A percentile compares a stretch with the other conserved stretches of the same genome.
Evolutionary conservation across 169 alveolate species (phyloP).

Genomic region (Plasmodium falciparum): DNA sequence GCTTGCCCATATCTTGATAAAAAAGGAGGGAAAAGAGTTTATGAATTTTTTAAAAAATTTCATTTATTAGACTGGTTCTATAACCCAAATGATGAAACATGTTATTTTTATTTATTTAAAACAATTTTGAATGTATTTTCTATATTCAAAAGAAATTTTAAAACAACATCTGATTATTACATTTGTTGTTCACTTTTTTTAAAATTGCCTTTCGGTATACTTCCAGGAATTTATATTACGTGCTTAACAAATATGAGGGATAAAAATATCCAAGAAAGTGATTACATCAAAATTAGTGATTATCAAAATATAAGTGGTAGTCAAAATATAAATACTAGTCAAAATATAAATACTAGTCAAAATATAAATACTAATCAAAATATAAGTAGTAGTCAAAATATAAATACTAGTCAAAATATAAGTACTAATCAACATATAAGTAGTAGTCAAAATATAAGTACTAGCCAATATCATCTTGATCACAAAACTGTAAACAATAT

Average conservation of each 20-base stretch:
- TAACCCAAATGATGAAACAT: slow-evolving; percentile 45
- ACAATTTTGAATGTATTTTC: slow-evolving; percentile 39
- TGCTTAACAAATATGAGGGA: background rate
- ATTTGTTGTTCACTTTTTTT: slow-evolving; percentile 25
- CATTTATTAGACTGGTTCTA: slow-evolving; percentile 56
- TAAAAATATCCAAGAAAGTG: background rate
- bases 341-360: too few species aligned
- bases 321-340: too few species aligned
- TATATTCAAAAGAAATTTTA: slow-evolving; percentile 41
- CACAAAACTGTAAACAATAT: too few species aligned
- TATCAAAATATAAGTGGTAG: too few species aligned
- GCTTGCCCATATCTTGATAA: slow-evolving; percentile 67
- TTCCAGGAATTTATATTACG: slow-evolving; percentile 25
- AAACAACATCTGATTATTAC: background rate
- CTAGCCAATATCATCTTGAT: too few species aligned
- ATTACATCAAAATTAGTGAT: background rate
- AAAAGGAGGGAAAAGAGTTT: slow-evolving; percentile 38
- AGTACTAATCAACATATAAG: too few species aligned
- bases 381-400: too few species aligned
- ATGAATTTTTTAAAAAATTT: slow-evolving; percentile 46
- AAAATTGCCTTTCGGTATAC: slow-evolving; percentile 56
- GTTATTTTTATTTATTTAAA: slow-evolving; percentile 51
- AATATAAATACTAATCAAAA: too few species aligned
- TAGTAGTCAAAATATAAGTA: too few species aligned
- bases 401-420: too few species aligned